Conservation (phyloP, 2,329 filamentous ascomycete species). For the Phaeosphaeria sp. region DNA sequence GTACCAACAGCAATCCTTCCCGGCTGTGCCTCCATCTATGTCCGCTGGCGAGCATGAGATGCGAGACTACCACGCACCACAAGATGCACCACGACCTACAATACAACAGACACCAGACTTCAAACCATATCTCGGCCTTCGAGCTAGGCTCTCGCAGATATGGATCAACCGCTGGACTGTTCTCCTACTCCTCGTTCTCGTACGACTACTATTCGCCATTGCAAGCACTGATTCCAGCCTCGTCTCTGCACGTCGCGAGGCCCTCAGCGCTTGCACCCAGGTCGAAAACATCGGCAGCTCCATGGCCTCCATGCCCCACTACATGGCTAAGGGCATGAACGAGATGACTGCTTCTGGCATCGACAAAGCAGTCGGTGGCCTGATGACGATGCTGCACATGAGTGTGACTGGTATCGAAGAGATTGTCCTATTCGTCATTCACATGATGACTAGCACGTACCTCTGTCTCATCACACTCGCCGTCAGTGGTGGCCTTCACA, state of each 20-base stretch:
- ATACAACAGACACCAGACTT: slow-evolving; percentile 71
- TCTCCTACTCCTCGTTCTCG: slow-evolving; percentile 83
- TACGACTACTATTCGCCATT: slow-evolving; percentile 79
- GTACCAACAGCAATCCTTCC: slow-evolving; percentile 62
- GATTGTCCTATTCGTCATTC: slow-evolving; percentile 90
- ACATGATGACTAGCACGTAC: slow-evolving; percentile 89
- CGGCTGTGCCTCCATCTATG: slow-evolving; percentile 64
- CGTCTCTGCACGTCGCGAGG: slow-evolving; percentile 76
- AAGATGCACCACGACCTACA: slow-evolving; percentile 63
- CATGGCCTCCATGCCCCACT: slow-evolving; percentile 98
- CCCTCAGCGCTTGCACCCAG: slow-evolving; percentile 85
- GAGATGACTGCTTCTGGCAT: slow-evolving; percentile 80
- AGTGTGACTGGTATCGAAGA: slow-evolving; percentile 83
- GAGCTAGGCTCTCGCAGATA: slow-evolving; percentile 88
- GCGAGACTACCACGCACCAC: slow-evolving; percentile 65
- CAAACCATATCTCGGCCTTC: slow-evolving; percentile 91
- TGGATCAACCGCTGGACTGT: slow-evolving; percentile 99
- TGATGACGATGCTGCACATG: slow-evolving; percentile 80
- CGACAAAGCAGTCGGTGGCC: slow-evolving; percentile 77
- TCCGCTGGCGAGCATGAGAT: slow-evolving; percentile 68
- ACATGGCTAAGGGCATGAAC: slow-evolving; percentile 89
- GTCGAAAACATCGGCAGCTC: slow-evolving; percentile 92
- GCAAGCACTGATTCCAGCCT: slow-evolving; percentile 76
- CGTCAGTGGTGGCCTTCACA: slow-evolving; percentile 78
- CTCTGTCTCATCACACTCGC: slow-evolving; percentile 87